These are phyloP conservation scores for Neurospora sp. DNA, from an alignment of 495 filamentous ascomycete species.

Conservation along the genomic window DNA sequence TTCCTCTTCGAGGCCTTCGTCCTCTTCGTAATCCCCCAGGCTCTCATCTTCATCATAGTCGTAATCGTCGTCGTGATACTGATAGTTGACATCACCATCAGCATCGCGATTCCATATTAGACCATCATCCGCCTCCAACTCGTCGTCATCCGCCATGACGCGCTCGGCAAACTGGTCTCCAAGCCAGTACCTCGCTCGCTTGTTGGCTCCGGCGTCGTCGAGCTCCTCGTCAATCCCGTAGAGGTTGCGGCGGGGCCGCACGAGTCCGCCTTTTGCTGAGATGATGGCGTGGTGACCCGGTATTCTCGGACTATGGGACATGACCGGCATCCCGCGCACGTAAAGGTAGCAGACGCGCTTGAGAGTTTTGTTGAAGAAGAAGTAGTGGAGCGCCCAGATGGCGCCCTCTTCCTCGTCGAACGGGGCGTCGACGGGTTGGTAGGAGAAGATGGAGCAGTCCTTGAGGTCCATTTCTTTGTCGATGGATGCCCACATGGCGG, in stretches of 20 bases:
- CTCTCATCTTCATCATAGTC: slow-evolving; percentile 38
- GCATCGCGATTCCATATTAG: slow-evolving; percentile 40
- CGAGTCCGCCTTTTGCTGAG: neutral
- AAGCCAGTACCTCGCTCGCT: slow-evolving; percentile 76
- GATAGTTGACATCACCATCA: slow-evolving; percentile 38
- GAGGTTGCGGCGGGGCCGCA: neutral
- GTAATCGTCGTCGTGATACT: slow-evolving; percentile 41
- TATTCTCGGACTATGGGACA: slow-evolving; percentile 53
- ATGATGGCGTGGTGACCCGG: slow-evolving; percentile 13
- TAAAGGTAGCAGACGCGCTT: slow-evolving; percentile 97
- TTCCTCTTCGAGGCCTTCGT: slow-evolving; percentile 37
- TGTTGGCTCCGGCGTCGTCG: slow-evolving; percentile 44
- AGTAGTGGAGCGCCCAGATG: slow-evolving; percentile 92
- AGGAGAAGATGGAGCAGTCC: slow-evolving; percentile 77
- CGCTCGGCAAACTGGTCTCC: slow-evolving; percentile 48
- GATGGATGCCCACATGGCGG: slow-evolving; percentile 78
- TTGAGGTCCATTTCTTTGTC: slow-evolving; percentile 86
- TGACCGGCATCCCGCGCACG: slow-evolving; percentile 72
- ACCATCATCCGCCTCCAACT: slow-evolving; percentile 32
- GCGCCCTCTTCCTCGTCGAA: slow-evolving; percentile 85
- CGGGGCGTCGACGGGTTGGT: slow-evolving; percentile 71
- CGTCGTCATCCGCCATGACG: slow-evolving; percentile 30
- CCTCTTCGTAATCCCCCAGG: slow-evolving; percentile 39
- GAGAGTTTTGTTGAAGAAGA: slow-evolving; percentile 88
- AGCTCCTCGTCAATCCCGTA: slow-evolving; percentile 1